Evolutionary conservation across 768 basidiomycete species (phyloP).

Genomic region (Punctularia strigosozonata): DNA sequence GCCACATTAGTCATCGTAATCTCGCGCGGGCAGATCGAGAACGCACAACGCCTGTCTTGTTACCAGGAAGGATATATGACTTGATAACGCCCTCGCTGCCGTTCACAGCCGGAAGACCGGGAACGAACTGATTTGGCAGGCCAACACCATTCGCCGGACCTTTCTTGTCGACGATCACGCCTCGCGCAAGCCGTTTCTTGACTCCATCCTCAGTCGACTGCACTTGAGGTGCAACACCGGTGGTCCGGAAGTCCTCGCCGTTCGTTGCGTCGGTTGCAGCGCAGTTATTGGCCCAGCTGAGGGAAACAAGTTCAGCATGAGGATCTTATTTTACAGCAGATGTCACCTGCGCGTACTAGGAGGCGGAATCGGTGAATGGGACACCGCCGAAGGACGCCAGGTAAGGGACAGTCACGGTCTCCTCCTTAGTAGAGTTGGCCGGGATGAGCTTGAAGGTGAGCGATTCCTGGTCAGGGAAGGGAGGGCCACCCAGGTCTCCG

Average conservation of each 20-base stretch:
- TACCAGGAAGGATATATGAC: slow-evolving; percentile 42
- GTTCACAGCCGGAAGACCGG: slow-evolving; percentile 29
- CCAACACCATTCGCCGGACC: slow-evolving; percentile 25
- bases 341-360: slow-evolving; percentile 29
- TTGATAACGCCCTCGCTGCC: slow-evolving; percentile 43
- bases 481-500: slow-evolving; percentile 43
- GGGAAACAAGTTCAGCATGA: slow-evolving; percentile 1
- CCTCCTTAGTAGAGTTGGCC: slow-evolving; percentile 31
- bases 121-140: slow-evolving; percentile 36
- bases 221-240: too few relatives aligned
- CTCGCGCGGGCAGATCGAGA: neutral
- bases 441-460: slow-evolving; percentile 36
- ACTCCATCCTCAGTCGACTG: slow-evolving; percentile 1
- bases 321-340: neutral
- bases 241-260: slow-evolving; percentile 30
- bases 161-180: slow-evolving; percentile 28
- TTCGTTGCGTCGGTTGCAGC: slow-evolving; percentile 37
- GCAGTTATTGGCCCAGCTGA: slow-evolving; percentile 51
- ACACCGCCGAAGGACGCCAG: slow-evolving; percentile 33
- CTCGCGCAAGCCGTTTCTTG: slow-evolving; percentile 6
- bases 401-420: slow-evolving; percentile 42
- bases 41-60: slow-evolving; percentile 48
- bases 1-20: slow-evolving; percentile 1
- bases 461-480: slow-evolving; percentile 31
- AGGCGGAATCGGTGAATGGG: slow-evolving; percentile 36